Evolutionary conservation across 2,329 filamentous ascomycete species (phyloP).

Genomic region (Diaporthe sp.): DNA sequence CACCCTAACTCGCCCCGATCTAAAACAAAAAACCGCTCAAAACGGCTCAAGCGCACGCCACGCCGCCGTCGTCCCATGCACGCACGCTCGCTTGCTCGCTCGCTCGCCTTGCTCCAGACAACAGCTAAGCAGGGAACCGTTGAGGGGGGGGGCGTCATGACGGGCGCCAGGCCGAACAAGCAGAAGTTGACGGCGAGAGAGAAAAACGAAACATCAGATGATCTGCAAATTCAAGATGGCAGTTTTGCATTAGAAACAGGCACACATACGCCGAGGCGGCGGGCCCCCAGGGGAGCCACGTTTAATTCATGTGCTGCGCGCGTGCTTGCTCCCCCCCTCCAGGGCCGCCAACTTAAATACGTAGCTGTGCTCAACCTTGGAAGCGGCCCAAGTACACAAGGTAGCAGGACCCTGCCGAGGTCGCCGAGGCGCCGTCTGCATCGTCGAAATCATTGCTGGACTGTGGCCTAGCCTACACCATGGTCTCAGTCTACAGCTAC

Average conservation of each 20-base stretch:
- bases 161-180: not conserved
- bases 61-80: too few species aligned
- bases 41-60: slow-evolving; percentile 8
- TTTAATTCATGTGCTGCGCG: not conserved
- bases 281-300: not conserved
- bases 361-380: too few species aligned
- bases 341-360: not conserved
- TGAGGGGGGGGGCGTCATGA: not conserved
- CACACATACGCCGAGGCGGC: not conserved
- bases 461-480: not conserved
- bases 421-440: not conserved
- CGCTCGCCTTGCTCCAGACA: not conserved
- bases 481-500: not conserved
- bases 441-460: not conserved
- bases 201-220: not conserved
- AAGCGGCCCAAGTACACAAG: not conserved
- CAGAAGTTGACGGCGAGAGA: not conserved
- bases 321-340: not conserved
- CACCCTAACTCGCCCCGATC: not conserved
- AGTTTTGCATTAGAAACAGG: slow-evolving; percentile 3
- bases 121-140: not conserved
- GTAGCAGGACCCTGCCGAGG: too few species aligned
- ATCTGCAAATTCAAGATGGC: slow-evolving; percentile 1
- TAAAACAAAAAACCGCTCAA: not conserved
- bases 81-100: too few species aligned